Conservation (phyloP, 345 rosid genomes). For the Lenwebbia sp. region DNA sequence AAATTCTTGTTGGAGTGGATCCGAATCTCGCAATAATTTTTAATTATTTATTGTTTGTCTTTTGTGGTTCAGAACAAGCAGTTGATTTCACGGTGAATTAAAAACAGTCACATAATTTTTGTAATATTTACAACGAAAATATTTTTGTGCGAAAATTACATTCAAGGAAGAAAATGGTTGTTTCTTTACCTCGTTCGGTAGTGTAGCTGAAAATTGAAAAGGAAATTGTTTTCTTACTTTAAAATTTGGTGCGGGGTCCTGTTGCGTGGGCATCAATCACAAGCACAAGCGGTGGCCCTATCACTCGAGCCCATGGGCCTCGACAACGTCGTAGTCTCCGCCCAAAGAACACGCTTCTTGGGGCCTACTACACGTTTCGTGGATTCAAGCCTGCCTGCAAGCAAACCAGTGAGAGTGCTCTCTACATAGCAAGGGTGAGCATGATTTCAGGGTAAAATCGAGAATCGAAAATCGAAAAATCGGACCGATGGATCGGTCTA, state of each 20-base stretch:
- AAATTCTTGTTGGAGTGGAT: no score
- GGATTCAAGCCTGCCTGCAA: not conserved
- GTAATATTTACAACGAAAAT: not conserved
- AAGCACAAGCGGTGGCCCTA: not conserved
- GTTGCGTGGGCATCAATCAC: constrained; percentile 4
- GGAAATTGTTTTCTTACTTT: not conserved
- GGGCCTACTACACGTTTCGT: not conserved
- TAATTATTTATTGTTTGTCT: no score
- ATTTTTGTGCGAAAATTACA: not conserved
- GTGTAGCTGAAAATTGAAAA: not conserved
- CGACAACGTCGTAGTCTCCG: not conserved
- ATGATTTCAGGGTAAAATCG: no score
- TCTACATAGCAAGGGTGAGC: no score
- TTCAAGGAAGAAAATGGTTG: not conserved
- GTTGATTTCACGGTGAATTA: no score
- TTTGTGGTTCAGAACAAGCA: no score
- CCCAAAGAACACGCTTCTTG: not conserved
- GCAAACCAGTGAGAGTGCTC: not conserved
- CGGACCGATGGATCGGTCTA: no score
- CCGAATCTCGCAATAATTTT: no score
- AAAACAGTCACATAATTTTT: no score
- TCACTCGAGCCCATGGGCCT: not conserved
- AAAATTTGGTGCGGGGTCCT: not conserved
- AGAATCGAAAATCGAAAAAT: no score
- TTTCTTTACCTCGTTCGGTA: not conserved